Base-by-base conservation (phyloP, 441 rosid genomes). In the Pelargonium exstipulatum region DNA sequence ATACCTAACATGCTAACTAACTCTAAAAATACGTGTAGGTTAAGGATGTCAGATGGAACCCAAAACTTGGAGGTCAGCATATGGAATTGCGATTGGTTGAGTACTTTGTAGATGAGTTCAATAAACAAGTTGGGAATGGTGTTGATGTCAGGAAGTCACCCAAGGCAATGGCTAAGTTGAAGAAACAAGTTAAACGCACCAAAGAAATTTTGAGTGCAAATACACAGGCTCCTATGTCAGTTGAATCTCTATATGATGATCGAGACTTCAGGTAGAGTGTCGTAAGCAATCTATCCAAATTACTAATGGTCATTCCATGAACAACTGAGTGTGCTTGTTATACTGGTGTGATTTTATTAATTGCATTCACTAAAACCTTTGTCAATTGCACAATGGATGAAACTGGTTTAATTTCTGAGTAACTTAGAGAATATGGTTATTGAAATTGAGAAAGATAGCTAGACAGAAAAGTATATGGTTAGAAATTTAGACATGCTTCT, bases 1-100 rank as follows among this genome's bases (percentile, higher is more conserved):
- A 51, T 26, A 66, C 17, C 22, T 66, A 42, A 6, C 20, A 43
- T 72, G 37, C 12, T 61, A 43, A 63, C 73, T 64, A 46, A 74
- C 32, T 10, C 45, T 71, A 26, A 14, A 14, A 68, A 51, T 76
- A 66, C 53, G 37, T 78, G 62, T 77, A 94, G 99, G 96, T 94
- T 64, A 94, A 88, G 87, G 99, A 94, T 84, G 96, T 94, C 63
- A 94, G 96, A 85, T 94, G 99, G 99, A 94, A 90, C 71, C 70
- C 92, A 13, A 85, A 77, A 78, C 94, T 94, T 57, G 99, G 99
- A 53, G 99, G 99, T 68, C 94, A 84, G 79, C 79, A 76, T 72
- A 90, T 94, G 96, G 98, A 94, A 82, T 76, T 82, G 71, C 82
- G 86, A 63, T 71, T 94, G 85, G 93, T 88, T 72, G 98, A 94